Base-by-base conservation (phyloP, 2,329 filamentous ascomycete genomes). In the Aspergillus pseudoterreus region DNA sequence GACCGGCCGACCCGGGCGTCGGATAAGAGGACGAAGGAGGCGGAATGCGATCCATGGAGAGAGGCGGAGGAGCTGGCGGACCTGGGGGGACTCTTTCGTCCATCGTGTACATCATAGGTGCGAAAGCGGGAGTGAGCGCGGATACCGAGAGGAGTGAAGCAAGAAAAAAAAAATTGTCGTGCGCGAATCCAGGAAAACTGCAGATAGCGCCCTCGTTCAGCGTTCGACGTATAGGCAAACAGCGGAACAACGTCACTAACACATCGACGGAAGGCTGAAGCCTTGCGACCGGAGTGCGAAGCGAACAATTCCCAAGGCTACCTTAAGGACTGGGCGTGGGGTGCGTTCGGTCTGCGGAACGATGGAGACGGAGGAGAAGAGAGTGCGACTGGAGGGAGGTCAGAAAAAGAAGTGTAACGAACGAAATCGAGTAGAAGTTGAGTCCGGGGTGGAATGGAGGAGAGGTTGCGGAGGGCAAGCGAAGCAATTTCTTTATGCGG, bases 41-140 rank as follows among this genome's bases (percentile, higher is more conserved):
- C 55, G 65, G 65, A 53, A 71, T 70, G 59, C 69, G 69, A 62
- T 73, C 70, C 67, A 71, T 71, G 57, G 65, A 67, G 55, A 72
- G 67, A 19, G 69, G 66, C 38, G 70, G 69, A 24, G 66, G 68
- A 27, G 63, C 65, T 43, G 64, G 65, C 49, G 67, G 67, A 42
- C 64, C 59, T 48, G 63, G 64, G 60, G 71, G 66, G 51, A 65
- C 57, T 59, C 69, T 65, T 50, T 72, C 67, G 49, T 71, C 69
- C 45, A 70, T 55, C 49, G 67, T 61, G 60, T 71, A 72, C 69
- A 72, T 72, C 11, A 10, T 42, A 9, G 60, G 47, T 43, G 48
- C 59, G 57, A 60, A 62, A 60, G 60, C 60, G 51, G 35, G 11
- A 8, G 35, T n/a, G 15, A 6, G 35, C 15, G 14, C 14, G 35